These are phyloP conservation scores for Venturia effusa DNA, from an alignment of 2,329 filamentous ascomycete species.

Conservation along the genomic window DNA sequence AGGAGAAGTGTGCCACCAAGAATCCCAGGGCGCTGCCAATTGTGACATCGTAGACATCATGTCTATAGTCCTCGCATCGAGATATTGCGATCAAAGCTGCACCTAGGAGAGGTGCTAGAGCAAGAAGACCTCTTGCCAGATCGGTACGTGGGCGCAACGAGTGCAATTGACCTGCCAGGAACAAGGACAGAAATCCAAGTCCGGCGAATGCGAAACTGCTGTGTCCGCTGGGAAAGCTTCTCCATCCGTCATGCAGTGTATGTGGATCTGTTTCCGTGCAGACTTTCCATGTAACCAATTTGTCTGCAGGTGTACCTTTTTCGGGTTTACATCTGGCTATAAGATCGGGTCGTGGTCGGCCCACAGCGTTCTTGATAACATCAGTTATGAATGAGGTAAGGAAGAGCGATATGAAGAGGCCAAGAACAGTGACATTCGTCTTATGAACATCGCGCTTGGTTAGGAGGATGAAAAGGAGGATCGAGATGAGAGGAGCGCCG, in stretches of 20 bases:
- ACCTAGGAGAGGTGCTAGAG: slow-evolving; percentile 44
- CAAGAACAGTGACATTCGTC: slow-evolving; percentile 73
- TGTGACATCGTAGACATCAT: slow-evolving; percentile 53
- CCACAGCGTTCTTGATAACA: slow-evolving; percentile 78
- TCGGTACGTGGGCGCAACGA: slow-evolving; percentile 48
- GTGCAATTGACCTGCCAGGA: slow-evolving; percentile 55
- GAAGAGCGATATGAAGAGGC: slow-evolving; percentile 63
- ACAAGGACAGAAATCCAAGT: slow-evolving; percentile 62
- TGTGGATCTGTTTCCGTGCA: slow-evolving; percentile 64
- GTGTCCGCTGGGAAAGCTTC: slow-evolving; percentile 74
- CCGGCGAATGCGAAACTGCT: slow-evolving; percentile 70
- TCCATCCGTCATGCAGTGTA: slow-evolving; percentile 69
- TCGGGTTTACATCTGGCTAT: slow-evolving; percentile 75
- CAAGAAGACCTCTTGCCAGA: slow-evolving; percentile 43
- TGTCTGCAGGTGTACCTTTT: slow-evolving; percentile 42
- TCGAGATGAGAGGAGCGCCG: slow-evolving; percentile 54
- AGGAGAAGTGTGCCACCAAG: slow-evolving; percentile 45
- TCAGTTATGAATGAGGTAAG: slow-evolving; percentile 79
- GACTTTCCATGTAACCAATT: slow-evolving; percentile 51
- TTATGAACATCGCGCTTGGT: slow-evolving; percentile 60
- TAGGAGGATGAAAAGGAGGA: slow-evolving; percentile 55
- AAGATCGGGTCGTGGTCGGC: slow-evolving; percentile 74
- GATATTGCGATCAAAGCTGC: slow-evolving; percentile 51
- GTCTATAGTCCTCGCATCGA: slow-evolving; percentile 52
- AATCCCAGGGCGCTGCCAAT: slow-evolving; percentile 45